Conservation (phyloP, 192 early-diverging fungal genomes). For the Chytriomyces confervae region DNA sequence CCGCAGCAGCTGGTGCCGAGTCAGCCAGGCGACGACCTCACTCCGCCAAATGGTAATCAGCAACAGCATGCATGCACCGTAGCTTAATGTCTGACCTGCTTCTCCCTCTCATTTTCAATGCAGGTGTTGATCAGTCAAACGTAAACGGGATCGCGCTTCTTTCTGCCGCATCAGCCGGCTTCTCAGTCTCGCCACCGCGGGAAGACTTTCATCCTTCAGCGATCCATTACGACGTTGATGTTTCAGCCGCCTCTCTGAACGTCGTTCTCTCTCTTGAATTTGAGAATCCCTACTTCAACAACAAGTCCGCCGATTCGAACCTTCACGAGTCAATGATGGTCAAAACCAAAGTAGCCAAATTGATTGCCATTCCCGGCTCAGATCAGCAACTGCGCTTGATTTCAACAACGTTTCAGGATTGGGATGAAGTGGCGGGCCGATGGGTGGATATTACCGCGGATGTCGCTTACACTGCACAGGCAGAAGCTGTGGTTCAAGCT, state of each 20-base stretch:
- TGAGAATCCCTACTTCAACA: background rate
- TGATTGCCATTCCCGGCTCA: background rate
- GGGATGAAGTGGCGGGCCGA: background rate
- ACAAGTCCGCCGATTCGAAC: background rate
- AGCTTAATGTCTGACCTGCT: background rate
- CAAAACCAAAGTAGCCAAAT: slow-evolving; percentile 29
- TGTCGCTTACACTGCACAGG: slow-evolving; percentile 17
- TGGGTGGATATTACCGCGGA: slow-evolving; percentile 19
- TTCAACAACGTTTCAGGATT: slow-evolving; percentile 24
- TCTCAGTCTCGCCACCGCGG: slow-evolving; percentile 12
- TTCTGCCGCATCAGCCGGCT: slow-evolving; percentile 16
- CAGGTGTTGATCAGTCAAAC: slow-evolving; percentile 16
- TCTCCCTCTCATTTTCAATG: background rate
- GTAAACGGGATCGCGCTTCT: slow-evolving; percentile 16
- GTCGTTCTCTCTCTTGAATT: slow-evolving; percentile 10
- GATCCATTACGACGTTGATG: slow-evolving; percentile 9
- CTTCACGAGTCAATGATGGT: slow-evolving; percentile 13
- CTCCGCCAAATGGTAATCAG: slow-evolving; percentile 18
- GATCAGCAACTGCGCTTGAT: background rate
- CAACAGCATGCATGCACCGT: background rate
- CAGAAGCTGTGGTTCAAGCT: slow-evolving; percentile 18
- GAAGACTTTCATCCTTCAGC: slow-evolving; percentile 9
- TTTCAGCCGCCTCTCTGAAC: background rate
- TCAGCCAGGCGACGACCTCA: slow-evolving; percentile 19
- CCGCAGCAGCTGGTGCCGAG: background rate